A percentile compares a stretch with the other conserved stretches of the same genome.
phyloP scores from a whole-genome alignment of 129 eudicot species.

The Daucus carota region DNA sequence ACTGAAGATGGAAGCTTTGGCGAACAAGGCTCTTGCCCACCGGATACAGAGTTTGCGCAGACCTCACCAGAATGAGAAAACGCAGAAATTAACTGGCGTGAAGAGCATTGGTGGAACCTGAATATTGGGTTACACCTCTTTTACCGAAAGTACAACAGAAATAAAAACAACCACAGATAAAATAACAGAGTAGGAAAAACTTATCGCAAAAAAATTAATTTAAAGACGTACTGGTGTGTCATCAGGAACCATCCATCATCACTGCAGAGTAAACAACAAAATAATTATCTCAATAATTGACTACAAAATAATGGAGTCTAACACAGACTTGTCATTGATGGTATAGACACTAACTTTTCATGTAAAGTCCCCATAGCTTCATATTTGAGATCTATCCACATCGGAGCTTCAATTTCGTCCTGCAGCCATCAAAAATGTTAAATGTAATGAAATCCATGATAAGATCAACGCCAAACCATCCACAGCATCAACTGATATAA shows the following conservation, averaged over 20 bases:
- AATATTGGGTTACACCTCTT: not conserved
- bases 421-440: conserved; percentile 18
- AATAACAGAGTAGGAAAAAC: not conserved
- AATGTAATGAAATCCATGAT: not conserved
- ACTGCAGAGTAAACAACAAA: conserved; percentile 31
- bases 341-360: conserved; percentile 17
- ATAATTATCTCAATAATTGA: not conserved
- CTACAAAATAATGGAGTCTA: not conserved
- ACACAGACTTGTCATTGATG: not conserved
- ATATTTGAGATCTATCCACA: conserved; percentile 58
- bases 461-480: not conserved
- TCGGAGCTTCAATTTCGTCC: conserved; percentile 70
- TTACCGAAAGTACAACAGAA: not conserved
- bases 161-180: not conserved
- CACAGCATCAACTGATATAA: not conserved
- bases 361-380: conserved; percentile 18
- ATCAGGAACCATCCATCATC: conserved; percentile 56
- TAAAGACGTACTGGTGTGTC: conserved; percentile 51
- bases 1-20: conserved; percentile 55
- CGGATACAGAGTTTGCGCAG: conserved; percentile 15
- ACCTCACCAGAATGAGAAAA: conserved; percentile 24
- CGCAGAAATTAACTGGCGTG: conserved; percentile 30
- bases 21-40: conserved; percentile 34
- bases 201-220: not conserved
- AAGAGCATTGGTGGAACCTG: conserved; percentile 57